Evolutionary conservation across 148 eudicot species (phyloP).

Genomic region (Polygonum aviculare): DNA sequence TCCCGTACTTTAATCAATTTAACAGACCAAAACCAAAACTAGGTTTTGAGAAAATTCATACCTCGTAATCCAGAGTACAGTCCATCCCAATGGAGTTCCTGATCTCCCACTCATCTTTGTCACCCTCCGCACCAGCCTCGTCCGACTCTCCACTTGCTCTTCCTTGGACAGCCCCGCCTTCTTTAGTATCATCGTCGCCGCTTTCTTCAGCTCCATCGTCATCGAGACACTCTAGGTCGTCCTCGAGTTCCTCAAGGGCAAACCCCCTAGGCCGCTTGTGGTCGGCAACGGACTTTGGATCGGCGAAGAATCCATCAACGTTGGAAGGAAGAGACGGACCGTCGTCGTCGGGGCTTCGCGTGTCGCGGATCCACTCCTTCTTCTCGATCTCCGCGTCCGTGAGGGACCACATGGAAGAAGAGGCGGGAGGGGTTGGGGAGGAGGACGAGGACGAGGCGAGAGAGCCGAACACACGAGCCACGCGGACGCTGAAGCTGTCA

Average conservation of each 20-base stretch:
- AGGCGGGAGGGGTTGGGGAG: conserved; percentile 6
- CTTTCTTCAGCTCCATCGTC: conserved; percentile 19
- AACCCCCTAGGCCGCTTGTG: neutral
- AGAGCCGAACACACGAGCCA: conserved; percentile 48
- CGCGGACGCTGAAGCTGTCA: conserved; percentile 55
- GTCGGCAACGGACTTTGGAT: neutral
- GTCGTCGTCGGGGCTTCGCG: conserved; percentile 16
- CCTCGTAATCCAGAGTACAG: conserved; percentile 66
- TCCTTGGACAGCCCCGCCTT: neutral
- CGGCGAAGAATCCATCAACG: conserved; percentile 20
- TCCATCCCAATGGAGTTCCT: conserved; percentile 53
- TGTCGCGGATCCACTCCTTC: conserved; percentile 41
- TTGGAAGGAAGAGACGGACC: conserved; percentile 21
- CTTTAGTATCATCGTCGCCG: conserved; percentile 17
- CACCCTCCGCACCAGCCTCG: conserved; percentile 13
- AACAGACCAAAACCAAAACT: neutral
- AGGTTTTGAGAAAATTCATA: conserved; percentile 6
- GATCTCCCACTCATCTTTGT: conserved; percentile 35
- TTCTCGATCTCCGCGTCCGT: conserved; percentile 58
- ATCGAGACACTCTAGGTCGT: conserved; percentile 23
- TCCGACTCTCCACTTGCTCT: neutral
- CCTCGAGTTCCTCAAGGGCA: conserved; percentile 14
- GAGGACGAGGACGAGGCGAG: conserved; percentile 36
- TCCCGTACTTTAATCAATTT: neutral
- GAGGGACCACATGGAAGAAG: conserved; percentile 54